Conservation (phyloP, 2,329 filamentous ascomycete genomes). For the Aurifilum marmelostoma region DNA sequence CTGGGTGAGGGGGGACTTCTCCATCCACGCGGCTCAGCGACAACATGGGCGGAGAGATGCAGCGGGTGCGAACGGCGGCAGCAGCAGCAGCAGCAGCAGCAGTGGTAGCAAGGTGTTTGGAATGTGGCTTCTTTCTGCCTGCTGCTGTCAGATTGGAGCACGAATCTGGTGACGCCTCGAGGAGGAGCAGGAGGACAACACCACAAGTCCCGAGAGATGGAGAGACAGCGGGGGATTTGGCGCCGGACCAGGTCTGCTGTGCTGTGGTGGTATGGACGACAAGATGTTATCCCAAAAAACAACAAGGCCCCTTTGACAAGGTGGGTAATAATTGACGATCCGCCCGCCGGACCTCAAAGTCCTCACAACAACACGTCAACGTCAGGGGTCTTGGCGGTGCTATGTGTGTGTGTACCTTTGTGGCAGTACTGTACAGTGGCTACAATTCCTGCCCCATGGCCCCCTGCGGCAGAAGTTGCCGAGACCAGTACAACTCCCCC, state of each 20-base stretch:
- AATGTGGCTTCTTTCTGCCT: background rate
- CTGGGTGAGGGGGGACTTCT: constrained; percentile 88
- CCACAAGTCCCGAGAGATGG: background rate
- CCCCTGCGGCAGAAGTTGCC: no score
- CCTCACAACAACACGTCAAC: constrained; percentile 9
- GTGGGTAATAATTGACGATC: background rate
- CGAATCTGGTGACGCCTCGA: background rate
- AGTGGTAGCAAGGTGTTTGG: background rate
- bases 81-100: background rate
- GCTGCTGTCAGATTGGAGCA: background rate
- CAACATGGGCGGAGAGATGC: constrained; percentile 14
- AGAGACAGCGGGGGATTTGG: no score
- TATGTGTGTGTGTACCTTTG: no score
- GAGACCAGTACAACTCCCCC: background rate
- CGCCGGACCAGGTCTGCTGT: background rate
- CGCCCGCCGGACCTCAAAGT: background rate
- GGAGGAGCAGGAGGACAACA: no score
- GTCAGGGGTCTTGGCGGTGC: constrained; percentile 8
- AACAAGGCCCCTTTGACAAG: constrained; percentile 13
- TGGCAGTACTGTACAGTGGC: background rate
- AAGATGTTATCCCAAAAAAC: constrained; percentile 3
- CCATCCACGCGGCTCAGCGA: constrained; percentile 57
- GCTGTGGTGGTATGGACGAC: background rate
- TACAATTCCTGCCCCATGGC: no score
- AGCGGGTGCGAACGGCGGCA: background rate